phyloP scores from a whole-genome alignment of 164 flowering plant genomes.

The Buxus sempervirens region DNA sequence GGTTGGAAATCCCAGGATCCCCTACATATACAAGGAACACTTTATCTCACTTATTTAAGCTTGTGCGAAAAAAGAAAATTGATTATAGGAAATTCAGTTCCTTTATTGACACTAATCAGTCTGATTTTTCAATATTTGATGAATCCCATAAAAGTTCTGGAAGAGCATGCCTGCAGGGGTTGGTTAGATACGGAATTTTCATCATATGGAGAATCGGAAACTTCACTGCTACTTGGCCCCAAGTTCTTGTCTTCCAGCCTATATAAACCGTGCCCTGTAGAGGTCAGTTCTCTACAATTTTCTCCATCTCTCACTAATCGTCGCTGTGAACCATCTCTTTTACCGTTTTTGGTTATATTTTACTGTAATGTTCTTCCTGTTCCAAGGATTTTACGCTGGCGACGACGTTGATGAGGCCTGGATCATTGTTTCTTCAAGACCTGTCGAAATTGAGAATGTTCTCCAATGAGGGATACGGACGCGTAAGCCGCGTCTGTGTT shows the following conservation, averaged over 20 bases:
- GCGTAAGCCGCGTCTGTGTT: neutral
- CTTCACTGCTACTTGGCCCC: conserved; percentile 1
- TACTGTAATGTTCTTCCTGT: neutral
- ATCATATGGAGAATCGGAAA: neutral
- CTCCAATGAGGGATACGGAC: neutral
- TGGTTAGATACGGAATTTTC: conserved; percentile 1
- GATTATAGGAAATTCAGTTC: no score
- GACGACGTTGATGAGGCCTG: conserved; percentile 7
- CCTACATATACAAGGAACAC: no score
- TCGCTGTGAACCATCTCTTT: neutral
- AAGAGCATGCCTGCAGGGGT: neutral
- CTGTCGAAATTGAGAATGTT: neutral
- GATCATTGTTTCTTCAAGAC: conserved; percentile 2
- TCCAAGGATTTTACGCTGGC: conserved; percentile 13
- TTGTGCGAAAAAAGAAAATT: no score
- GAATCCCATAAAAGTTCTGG: neutral
- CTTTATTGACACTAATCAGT: no score
- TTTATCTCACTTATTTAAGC: no score
- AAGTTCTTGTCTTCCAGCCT: conserved; percentile 2
- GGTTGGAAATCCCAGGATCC: no score
- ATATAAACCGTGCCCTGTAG: neutral
- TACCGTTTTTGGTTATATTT: no score
- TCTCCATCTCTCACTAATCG: neutral
- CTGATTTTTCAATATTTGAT: no score
- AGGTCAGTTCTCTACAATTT: no score